phyloP scores from a whole-genome alignment of 331 rosid genomes.

The Prunus yedoensis region DNA sequence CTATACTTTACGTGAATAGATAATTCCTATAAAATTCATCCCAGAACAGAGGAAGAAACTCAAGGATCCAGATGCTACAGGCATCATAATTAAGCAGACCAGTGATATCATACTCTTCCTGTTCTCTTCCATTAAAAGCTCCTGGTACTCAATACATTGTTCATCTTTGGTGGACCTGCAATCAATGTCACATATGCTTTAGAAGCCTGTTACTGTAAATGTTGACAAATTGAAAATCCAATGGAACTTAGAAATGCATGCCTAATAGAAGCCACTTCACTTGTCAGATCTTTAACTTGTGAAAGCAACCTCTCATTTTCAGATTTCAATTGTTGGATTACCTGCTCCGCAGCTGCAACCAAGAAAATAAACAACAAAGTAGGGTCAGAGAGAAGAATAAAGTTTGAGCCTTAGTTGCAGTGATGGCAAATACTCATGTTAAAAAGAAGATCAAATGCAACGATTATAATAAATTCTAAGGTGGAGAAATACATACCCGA shows the following conservation, averaged over 20 bases:
- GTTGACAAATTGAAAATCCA: slow-evolving; percentile 8
- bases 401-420: background rate
- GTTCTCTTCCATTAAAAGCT: slow-evolving; percentile 48
- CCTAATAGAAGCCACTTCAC: slow-evolving; percentile 67
- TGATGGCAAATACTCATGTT: background rate
- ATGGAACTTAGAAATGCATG: slow-evolving; percentile 25
- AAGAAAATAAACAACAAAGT: slow-evolving; percentile 2
- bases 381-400: background rate
- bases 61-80: slow-evolving; percentile 2
- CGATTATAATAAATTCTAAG: background rate
- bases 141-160: slow-evolving; percentile 52
- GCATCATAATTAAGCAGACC: background rate
- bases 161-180: slow-evolving; percentile 59
- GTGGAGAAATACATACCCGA: slow-evolving; percentile 50
- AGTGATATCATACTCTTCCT: slow-evolving; percentile 58
- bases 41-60: background rate
- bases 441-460: background rate
- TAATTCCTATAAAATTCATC: background rate
- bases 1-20: background rate
- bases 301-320: slow-evolving; percentile 58
- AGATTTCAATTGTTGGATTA: slow-evolving; percentile 56
- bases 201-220: background rate
- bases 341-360: slow-evolving; percentile 74
- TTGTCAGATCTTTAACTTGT: slow-evolving; percentile 60
- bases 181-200: slow-evolving; percentile 12